Percentiles rank a stretch among this genome's conserved stretches.
These are phyloP conservation scores for Serendipita sp. DNA, from an alignment of 768 basidiomycete genomes.

Conservation along the genomic window DNA sequence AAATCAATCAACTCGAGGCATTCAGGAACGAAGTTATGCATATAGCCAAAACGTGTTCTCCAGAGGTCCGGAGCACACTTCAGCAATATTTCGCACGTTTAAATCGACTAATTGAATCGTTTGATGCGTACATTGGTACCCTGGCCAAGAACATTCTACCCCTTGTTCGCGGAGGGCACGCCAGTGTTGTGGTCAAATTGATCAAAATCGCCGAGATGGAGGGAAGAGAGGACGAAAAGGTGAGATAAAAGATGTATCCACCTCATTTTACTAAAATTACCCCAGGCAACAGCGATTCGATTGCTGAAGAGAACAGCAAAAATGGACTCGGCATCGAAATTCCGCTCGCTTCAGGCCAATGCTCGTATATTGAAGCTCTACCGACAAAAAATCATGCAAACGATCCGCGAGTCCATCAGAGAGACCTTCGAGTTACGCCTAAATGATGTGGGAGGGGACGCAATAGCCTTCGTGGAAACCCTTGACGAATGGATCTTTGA, in stretches of 20 bases:
- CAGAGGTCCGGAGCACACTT: conserved; percentile 48
- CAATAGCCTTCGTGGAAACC: conserved; percentile 55
- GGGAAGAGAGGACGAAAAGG: conserved; percentile 88
- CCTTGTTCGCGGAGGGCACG: conserved; percentile 62
- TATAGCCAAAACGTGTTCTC: conserved; percentile 70
- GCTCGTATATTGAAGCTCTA: conserved; percentile 92
- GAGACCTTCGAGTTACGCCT: conserved; percentile 53
- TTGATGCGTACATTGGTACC: conserved; percentile 70
- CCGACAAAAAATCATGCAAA: conserved; percentile 70
- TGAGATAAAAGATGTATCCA: conserved; percentile 16
- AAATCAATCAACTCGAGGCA: conserved; percentile 77
- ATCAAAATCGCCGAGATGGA: conserved; percentile 90
- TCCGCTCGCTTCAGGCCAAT: conserved; percentile 83
- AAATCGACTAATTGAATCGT: conserved; percentile 59
- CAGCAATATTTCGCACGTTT: conserved; percentile 73
- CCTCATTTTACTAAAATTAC: background rate
- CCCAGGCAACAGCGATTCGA: conserved; percentile 77
- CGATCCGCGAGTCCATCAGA: conserved; percentile 61
- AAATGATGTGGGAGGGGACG: conserved; percentile 41
- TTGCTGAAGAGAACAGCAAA: conserved; percentile 90
- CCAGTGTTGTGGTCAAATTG: conserved; percentile 77
- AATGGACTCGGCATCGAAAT: conserved; percentile 81
- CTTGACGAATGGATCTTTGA: conserved; percentile 78
- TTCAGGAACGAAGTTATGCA: conserved; percentile 94
- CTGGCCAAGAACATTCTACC: conserved; percentile 61